phyloP scores from a whole-genome alignment of 495 filamentous ascomycete genomes.

The Lasiosphaeria miniovina region DNA sequence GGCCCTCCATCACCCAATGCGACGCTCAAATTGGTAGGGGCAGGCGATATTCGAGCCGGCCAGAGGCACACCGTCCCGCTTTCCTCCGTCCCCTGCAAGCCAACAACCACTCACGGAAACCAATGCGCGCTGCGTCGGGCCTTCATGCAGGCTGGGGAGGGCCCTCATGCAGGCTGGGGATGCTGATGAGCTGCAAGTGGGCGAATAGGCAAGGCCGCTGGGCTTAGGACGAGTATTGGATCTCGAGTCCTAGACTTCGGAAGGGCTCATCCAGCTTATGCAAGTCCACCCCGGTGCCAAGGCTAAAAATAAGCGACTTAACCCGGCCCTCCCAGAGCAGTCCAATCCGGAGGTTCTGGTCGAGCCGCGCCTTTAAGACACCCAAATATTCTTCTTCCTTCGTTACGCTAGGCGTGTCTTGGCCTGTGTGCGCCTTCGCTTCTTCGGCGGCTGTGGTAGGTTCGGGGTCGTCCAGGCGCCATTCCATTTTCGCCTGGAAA shows the following conservation, averaged over 20 bases:
- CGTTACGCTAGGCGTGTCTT: constrained; percentile 10
- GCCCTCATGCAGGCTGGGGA: no score
- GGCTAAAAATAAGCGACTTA: constrained; percentile 88
- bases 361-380: constrained; percentile 85
- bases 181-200: no score
- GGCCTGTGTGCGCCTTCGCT: constrained; percentile 6
- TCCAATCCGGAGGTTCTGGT: constrained; percentile 79
- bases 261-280: constrained; percentile 66
- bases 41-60: no score
- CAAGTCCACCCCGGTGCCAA: constrained; percentile 76
- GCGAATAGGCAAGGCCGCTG: not conserved
- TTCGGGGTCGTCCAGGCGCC: constrained; percentile 46
- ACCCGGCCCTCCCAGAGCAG: constrained; percentile 90
- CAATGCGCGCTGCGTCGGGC: no score
- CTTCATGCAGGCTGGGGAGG: no score
- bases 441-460: constrained; percentile 7
- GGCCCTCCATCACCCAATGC: no score
- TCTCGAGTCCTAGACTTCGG: constrained; percentile 75
- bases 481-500: constrained; percentile 54
- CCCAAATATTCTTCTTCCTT: constrained; percentile 66
- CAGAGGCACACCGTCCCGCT: no score
- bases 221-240: constrained; percentile 88
- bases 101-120: no score
- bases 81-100: no score
- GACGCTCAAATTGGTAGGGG: no score